Evolutionary conservation across 1,139 yeast genomes (phyloP), one percentile per base, ranked within the genome.

Genomic region (Zygosaccharomyces sapae): DNA sequence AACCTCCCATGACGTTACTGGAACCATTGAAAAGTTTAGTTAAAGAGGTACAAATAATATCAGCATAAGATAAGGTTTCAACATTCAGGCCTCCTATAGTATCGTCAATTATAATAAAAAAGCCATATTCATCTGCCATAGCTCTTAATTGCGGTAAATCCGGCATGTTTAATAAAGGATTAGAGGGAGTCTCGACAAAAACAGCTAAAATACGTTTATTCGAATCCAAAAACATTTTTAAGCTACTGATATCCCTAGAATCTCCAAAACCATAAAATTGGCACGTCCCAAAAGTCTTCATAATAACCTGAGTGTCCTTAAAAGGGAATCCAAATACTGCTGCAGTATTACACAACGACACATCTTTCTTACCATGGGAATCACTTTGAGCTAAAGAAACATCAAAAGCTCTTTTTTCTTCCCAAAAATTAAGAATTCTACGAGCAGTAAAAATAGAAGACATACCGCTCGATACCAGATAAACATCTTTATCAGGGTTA

Each of bases 11-110:
- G 46, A 89, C 96, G 61, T 89, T 88, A 42, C 95, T 83, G 64
- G 87, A 96, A 9, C 97, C 97, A 18, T 90, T 82, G 61, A 89
- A 89, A n/a, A 89, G 86, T 65, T 89, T 89, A 6, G 97, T 89
- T 53, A 89, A 74, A 25, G 95, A 85, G n/a, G 92, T 80, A 19
- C 82, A 92, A 9, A 85, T 84, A 52, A 88, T 76, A 65, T 89
- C 97, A 7, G 87, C 83, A 61, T 74, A 85, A 22, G 87, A 86
- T 50, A 86, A 72, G 3, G 85, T 85, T 56, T 85, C 83, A 43
- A 86, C 77, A 62, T 89, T 89, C 57, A 86, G 81, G 62, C 89
- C 89, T 13, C 96, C 96, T 30, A 89, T 85, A 0, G 97, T 89
- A 62, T 89, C 96, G 65, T 89, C 97, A 38, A 89, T 81, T 19